Percentiles rank a stretch among this genome's conserved stretches.
Conservation (phyloP, 2,329 filamentous ascomycete genomes). For the Alternaria conjuncta region DNA sequence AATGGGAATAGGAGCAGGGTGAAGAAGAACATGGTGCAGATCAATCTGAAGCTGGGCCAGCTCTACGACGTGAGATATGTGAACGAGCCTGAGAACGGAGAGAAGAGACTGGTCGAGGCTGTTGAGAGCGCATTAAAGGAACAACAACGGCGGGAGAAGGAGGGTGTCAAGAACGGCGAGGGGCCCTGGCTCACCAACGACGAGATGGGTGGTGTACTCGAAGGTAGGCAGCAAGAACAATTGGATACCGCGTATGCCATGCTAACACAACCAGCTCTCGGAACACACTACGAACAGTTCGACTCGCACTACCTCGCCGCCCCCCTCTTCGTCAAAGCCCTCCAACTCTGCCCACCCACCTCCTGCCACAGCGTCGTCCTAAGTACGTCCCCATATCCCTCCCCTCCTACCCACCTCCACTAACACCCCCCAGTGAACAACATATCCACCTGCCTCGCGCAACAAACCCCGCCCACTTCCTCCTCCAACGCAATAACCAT, state of each 20-base stretch:
- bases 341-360: slow-evolving; percentile 68
- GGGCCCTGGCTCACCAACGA: slow-evolving; percentile 73
- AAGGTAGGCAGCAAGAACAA: slow-evolving; percentile 57
- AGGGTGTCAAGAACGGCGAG: slow-evolving; percentile 74
- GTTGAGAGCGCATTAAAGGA: slow-evolving; percentile 82
- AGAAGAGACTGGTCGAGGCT: slow-evolving; percentile 78
- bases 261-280: slow-evolving; percentile 65
- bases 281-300: slow-evolving; percentile 74
- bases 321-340: slow-evolving; percentile 84
- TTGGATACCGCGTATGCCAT: background rate
- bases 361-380: slow-evolving; percentile 81
- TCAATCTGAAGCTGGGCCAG: slow-evolving; percentile 83
- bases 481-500: slow-evolving; percentile 34
- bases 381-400: slow-evolving; percentile 59
- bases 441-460: slow-evolving; percentile 74
- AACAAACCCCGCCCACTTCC: slow-evolving; percentile 57
- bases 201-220: slow-evolving; percentile 75
- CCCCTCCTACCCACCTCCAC: background rate
- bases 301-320: slow-evolving; percentile 81
- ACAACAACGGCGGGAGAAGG: slow-evolving; percentile 68
- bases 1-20: slow-evolving; percentile 66
- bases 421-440: slow-evolving; percentile 70
- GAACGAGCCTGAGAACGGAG: slow-evolving; percentile 73
- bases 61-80: slow-evolving; percentile 81
- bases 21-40: slow-evolving; percentile 74